phyloP scores from a whole-genome alignment of 495 filamentous ascomycete species.

The Monascus purpureus region DNA sequence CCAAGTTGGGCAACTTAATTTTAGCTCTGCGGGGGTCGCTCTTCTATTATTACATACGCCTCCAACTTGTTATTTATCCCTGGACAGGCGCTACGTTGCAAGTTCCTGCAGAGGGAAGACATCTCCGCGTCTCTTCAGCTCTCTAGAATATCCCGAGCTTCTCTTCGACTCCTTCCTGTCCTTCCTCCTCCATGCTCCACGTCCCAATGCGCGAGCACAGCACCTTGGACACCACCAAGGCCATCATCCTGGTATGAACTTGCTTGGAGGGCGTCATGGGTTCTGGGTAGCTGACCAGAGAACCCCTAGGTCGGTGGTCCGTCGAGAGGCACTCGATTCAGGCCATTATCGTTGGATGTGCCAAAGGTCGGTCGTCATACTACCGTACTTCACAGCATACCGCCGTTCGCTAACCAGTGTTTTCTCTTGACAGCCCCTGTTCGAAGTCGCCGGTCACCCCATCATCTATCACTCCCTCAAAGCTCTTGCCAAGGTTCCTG shows the following conservation, averaged over 20 bases:
- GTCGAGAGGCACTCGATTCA: constrained; percentile 88
- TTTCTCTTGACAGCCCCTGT: constrained; percentile 59
- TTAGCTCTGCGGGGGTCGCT: too few species aligned
- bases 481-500: constrained; percentile 80
- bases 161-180: too few species aligned
- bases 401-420: constrained; percentile 1
- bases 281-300: constrained; percentile 4
- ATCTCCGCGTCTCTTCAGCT: too few species aligned
- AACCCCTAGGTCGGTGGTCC: constrained; percentile 71
- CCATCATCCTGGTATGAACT: constrained; percentile 49
- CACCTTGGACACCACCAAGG: constrained; percentile 48
- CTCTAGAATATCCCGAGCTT: too few species aligned
- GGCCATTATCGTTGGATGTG: constrained; percentile 89
- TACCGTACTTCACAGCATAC: constrained; percentile 6
- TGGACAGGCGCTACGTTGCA: too few species aligned
- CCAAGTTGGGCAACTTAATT: too few species aligned
- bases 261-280: constrained; percentile 1
- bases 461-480: constrained; percentile 96
- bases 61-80: too few species aligned
- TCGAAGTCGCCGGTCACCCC: constrained; percentile 94
- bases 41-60: too few species aligned
- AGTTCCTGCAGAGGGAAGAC: too few species aligned
- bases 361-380: constrained; percentile 58
- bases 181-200: constrained; percentile 31
- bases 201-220: constrained; percentile 31